These are phyloP conservation scores for Hura crepitans DNA, from an alignment of 441 rosid genomes.

Conservation along the genomic window DNA sequence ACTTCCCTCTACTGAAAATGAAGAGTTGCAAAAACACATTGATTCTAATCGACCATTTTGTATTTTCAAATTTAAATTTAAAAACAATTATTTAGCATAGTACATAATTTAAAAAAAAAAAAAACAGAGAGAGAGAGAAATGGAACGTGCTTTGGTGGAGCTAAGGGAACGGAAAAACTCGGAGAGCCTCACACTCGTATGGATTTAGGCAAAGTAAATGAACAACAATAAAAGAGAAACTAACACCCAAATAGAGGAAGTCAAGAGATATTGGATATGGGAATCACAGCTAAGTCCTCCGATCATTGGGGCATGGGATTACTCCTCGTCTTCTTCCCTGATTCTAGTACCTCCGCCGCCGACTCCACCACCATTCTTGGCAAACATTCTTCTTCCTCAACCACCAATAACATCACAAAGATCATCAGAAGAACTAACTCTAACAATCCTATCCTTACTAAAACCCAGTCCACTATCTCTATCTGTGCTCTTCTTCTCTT, in stretches of 20 bases:
- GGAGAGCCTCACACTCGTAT: neutral
- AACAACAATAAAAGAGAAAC: too few relatives aligned
- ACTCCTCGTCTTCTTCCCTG: conserved; percentile 74
- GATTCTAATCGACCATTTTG: too few relatives aligned
- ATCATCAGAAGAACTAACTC: conserved; percentile 44
- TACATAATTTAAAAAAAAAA: too few relatives aligned
- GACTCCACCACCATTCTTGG: conserved; percentile 16
- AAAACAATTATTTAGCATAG: too few relatives aligned
- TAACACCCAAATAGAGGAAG: neutral
- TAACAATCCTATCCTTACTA: conserved; percentile 44
- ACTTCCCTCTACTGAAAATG: too few relatives aligned
- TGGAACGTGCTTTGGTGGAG: neutral
- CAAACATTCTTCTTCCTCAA: conserved; percentile 15
- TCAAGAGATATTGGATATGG: too few relatives aligned
- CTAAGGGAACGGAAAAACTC: neutral
- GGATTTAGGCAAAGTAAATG: too few relatives aligned
- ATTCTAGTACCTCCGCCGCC: conserved; percentile 23
- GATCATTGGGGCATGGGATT: conserved; percentile 57
- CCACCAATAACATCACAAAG: conserved; percentile 12
- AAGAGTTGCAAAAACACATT: too few relatives aligned
- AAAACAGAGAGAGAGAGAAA: neutral
- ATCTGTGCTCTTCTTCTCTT: conserved; percentile 62
- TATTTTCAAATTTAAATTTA: too few relatives aligned
- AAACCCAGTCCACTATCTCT: conserved; percentile 74
- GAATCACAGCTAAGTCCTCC: conserved; percentile 29